These are phyloP conservation scores for Filobasidium uniguttulatum DNA, from an alignment of 1,284 basidiomycete genomes.

Conservation along the genomic window DNA sequence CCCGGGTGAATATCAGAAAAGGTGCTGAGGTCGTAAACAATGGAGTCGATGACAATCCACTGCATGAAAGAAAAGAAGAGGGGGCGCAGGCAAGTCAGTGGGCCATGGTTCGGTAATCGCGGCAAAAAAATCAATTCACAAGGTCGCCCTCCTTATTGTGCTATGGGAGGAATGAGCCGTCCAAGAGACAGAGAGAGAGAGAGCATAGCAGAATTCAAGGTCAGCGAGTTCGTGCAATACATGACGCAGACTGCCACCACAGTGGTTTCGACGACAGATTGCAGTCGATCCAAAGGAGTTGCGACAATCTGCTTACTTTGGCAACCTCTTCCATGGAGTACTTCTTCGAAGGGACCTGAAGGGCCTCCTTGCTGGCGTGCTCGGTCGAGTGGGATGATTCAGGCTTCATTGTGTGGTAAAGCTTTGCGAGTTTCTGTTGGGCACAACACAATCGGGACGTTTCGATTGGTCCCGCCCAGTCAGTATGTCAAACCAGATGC, in stretches of 20 bases:
- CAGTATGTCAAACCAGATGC: too few relatives aligned
- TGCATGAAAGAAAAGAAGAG: background rate
- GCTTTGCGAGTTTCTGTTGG: too few relatives aligned
- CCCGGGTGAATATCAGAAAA: constrained; percentile 73
- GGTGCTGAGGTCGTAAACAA: constrained; percentile 64
- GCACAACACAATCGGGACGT: too few relatives aligned
- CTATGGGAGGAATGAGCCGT: too few relatives aligned
- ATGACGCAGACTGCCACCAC: background rate
- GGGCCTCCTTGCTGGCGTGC: too few relatives aligned
- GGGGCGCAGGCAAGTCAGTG: background rate
- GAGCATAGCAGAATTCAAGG: background rate
- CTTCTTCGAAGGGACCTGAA: constrained; percentile 33
- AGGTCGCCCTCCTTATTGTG: constrained; percentile 64
- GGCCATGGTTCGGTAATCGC: background rate
- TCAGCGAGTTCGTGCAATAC: background rate
- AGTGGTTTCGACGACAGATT: background rate
- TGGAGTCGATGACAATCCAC: constrained; percentile 70
- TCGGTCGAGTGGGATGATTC: too few relatives aligned
- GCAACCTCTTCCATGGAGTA: constrained; percentile 37
- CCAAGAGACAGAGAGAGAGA: too few relatives aligned
- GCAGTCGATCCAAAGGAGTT: too few relatives aligned
- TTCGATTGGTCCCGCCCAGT: too few relatives aligned
- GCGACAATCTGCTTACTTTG: constrained; percentile 34
- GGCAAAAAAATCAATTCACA: constrained; percentile 2
- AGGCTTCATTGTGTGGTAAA: too few relatives aligned